phyloP scores from a whole-genome alignment of 768 basidiomycete species.

The Suillus sp. region DNA sequence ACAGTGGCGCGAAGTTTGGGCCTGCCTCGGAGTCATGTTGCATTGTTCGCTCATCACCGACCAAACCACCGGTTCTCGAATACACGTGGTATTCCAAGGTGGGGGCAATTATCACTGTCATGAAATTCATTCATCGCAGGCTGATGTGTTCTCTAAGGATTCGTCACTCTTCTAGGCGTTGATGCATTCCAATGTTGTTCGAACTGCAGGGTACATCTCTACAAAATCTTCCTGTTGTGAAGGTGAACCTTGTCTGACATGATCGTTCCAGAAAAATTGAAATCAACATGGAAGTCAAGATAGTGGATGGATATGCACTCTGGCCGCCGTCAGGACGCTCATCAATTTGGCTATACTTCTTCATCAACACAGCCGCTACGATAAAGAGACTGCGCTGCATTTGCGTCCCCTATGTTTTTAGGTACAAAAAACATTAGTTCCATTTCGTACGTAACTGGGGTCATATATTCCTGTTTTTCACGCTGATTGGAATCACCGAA shows the following conservation, averaged over 20 bases:
- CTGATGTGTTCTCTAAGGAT: constrained; percentile 1
- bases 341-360: not conserved
- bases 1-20: not conserved
- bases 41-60: not conserved
- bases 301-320: not conserved
- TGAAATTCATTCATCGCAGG: not conserved
- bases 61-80: not conserved
- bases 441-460: not conserved
- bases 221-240: not conserved
- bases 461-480: not conserved
- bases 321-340: not conserved
- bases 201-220: not conserved
- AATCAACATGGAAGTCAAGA: not conserved
- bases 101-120: not conserved
- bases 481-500: not conserved
- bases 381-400: constrained; percentile 1
- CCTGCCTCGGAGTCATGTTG: constrained; percentile 2
- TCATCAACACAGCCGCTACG: not conserved
- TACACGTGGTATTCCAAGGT: constrained; percentile 1
- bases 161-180: not conserved
- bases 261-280: constrained; percentile 7
- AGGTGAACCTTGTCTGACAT: not conserved
- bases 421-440: not conserved
- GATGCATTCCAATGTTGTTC: not conserved
- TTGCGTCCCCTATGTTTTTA: not conserved